Conservation (phyloP, 75 land plant species). For the Picea glauca region DNA sequence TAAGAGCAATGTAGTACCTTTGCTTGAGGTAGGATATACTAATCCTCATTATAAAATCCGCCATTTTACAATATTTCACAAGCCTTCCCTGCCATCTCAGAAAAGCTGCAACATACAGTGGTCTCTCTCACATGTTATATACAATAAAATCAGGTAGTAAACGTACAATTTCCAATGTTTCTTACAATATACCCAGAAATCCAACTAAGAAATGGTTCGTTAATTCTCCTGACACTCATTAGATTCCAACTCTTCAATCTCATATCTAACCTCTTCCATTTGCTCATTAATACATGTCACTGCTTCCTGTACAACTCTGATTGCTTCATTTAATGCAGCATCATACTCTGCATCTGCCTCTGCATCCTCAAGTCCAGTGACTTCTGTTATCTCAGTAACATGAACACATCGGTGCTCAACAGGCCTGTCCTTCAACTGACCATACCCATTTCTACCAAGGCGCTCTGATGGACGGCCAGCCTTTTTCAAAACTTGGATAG, state of each 20-base stretch:
- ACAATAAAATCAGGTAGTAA: neutral
- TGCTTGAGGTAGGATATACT: too few relatives aligned
- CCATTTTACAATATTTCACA: too few relatives aligned
- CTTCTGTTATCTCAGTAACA: conserved; percentile 69
- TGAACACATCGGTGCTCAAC: conserved; percentile 54
- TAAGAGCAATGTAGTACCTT: too few relatives aligned
- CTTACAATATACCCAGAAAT: neutral
- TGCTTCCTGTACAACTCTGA: conserved; percentile 70
- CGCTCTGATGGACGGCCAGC: conserved; percentile 93
- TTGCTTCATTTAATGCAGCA: conserved; percentile 80
- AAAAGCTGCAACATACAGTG: neutral
- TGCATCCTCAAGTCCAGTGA: conserved; percentile 80
- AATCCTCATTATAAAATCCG: too few relatives aligned
- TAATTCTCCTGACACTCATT: neutral
- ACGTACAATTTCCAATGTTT: neutral
- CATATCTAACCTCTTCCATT: conserved; percentile 80
- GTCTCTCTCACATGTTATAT: neutral
- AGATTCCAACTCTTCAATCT: conserved; percentile 50
- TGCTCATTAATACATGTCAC: conserved; percentile 70
- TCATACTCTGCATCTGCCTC: conserved; percentile 89
- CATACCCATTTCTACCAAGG: conserved; percentile 53
- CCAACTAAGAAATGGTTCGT: neutral
- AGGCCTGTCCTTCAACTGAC: conserved; percentile 30
- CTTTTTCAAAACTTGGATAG: conserved; percentile 81
- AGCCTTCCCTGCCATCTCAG: neutral